These are phyloP conservation scores for Athelia sp. DNA, from an alignment of 1,284 basidiomycete genomes.

Conservation along the genomic window DNA sequence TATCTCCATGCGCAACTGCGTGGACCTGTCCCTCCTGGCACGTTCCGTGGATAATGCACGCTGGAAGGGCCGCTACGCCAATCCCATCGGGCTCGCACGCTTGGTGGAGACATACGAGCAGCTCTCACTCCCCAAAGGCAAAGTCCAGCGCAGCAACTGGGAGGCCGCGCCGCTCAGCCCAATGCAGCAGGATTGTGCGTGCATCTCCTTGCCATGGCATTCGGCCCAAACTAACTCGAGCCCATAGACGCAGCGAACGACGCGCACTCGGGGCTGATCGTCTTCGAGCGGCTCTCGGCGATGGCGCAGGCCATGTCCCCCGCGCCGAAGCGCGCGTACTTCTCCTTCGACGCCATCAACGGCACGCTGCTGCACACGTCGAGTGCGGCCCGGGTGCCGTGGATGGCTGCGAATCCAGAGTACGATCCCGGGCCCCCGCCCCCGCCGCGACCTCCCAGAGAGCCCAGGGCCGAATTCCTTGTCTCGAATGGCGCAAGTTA, in stretches of 20 bases:
- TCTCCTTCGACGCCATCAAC: conserved; percentile 47
- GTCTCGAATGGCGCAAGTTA: too few species aligned
- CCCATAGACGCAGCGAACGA: conserved; percentile 68
- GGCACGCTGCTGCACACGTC: conserved; percentile 39
- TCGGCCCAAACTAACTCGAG: conserved; percentile 4
- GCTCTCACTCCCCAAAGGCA: conserved; percentile 49
- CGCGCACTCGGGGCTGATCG: conserved; percentile 49
- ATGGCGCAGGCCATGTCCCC: conserved; percentile 36
- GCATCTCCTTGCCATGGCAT: conserved; percentile 5
- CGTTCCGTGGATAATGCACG: conserved; percentile 58
- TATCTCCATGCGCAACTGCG: conserved; percentile 48
- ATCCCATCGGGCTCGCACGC: conserved; percentile 53
- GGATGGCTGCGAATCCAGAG: conserved; percentile 54
- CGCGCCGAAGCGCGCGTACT: conserved; percentile 40
- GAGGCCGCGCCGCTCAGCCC: conserved; percentile 35
- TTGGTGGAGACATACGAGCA: conserved; percentile 55
- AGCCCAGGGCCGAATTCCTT: not conserved
- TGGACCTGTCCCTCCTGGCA: conserved; percentile 66
- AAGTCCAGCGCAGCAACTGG: conserved; percentile 64
- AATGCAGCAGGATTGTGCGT: conserved; percentile 56
- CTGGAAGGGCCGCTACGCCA: conserved; percentile 62
- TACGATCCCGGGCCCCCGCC: conserved; percentile 69
- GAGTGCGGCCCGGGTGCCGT: conserved; percentile 21
- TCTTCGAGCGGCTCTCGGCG: conserved; percentile 40
- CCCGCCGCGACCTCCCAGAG: conserved; percentile 24